Evolutionary conservation across 768 basidiomycete species (phyloP).

Genomic region (Trametes punicea): DNA sequence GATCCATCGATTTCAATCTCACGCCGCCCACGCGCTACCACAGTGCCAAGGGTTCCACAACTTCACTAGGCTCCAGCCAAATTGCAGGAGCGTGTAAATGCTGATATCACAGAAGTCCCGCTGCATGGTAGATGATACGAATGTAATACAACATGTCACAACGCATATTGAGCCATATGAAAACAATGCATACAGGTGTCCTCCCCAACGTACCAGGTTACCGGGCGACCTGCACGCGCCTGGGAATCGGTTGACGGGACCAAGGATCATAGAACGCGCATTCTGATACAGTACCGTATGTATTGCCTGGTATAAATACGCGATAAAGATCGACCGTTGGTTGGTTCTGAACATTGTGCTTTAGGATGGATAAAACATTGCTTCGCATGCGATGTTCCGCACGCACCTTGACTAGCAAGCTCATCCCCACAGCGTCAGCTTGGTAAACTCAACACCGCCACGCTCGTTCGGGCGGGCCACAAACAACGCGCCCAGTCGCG

Average conservation of each 20-base stretch:
- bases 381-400: not conserved
- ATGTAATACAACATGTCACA: too few relatives aligned
- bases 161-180: too few relatives aligned
- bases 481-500: slow-evolving; percentile 40
- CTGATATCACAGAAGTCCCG: too few relatives aligned
- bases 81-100: not conserved
- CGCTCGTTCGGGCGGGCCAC: slow-evolving; percentile 31
- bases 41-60: slow-evolving; percentile 20
- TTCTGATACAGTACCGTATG: too few relatives aligned
- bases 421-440: slow-evolving; percentile 42
- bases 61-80: not conserved
- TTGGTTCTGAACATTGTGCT: not conserved
- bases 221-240: too few relatives aligned
- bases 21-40: slow-evolving; percentile 21
- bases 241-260: too few relatives aligned
- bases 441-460: slow-evolving; percentile 35
- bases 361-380: not conserved
- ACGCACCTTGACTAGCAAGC: slow-evolving; percentile 5
- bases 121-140: too few relatives aligned
- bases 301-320: too few relatives aligned
- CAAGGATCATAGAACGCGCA: too few relatives aligned
- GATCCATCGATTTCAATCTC: slow-evolving; percentile 6
- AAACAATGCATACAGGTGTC: too few relatives aligned
- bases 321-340: not conserved
- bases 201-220: too few relatives aligned